Evolutionary conservation across 768 basidiomycete species (phyloP), one percentile per base, ranked within the genome.

Genomic region (Mycena crocata): DNA sequence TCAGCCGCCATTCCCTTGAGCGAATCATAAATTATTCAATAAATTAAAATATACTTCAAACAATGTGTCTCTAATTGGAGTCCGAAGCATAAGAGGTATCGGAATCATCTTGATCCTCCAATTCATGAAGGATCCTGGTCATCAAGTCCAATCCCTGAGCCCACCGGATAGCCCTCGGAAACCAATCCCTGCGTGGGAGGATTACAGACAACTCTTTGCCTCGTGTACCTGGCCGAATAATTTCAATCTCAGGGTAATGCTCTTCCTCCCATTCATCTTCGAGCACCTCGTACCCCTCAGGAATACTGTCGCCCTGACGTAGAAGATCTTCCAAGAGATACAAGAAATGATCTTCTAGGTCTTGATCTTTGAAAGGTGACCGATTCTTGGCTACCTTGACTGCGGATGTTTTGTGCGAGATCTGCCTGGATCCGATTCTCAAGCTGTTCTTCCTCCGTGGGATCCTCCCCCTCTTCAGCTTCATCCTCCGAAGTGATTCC

Each of bases 361-460:
- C 51, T 0, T 7, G 32, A 9, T 62, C 44, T 15, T 34, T 7
- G 30, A 62, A 62, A 5, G 61, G 61, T 8, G 42, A 54, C 7
- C 15, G 31, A 19, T 54, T 42, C 6, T 24, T 21, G 6, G 61
- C 61, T 1, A 62, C 61, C 21, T 62, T 62, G 14, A 62, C 32
- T 7, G 61, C 61, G 52, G 19, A 62, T 62, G 24, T 62, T 62
- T 8, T 26, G n/a, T 0, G 31, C 40, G 7, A 45, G 31, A 15
- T 62, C 61, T 1, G 14, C 51, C 9, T 37, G 6, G 21, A 62
- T 51, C 15, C 19, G 40, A 21, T 62, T 62, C 44, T 62, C 61
- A 4, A 61, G 40, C 3, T n/a, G 6, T 13, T 61, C 59, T 24
- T 61, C 34, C n/a, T n/a, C n/a, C n/a, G n/a, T n/a, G n/a, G n/a